Percentiles rank a stretch among this genome's conserved stretches.
Evolutionary conservation across 305 asterid genomes (phyloP).

Genomic region (Rubia tinctorum): DNA sequence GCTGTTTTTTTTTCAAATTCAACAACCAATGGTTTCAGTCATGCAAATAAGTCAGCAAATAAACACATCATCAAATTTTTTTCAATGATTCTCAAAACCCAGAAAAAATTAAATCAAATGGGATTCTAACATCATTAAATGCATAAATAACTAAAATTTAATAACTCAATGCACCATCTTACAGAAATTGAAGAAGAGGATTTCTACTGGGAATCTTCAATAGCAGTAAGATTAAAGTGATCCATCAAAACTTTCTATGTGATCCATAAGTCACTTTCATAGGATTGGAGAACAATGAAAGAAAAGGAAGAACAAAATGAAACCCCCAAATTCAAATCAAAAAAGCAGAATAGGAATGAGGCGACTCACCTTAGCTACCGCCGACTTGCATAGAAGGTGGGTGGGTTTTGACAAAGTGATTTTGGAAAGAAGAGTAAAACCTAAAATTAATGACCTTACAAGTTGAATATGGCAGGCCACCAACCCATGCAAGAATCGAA

Average conservation of each 20-base stretch:
- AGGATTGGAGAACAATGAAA: too few relatives aligned
- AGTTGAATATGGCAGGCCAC: too few relatives aligned
- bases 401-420: too few relatives aligned
- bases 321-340: too few relatives aligned
- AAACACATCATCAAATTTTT: not conserved
- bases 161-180: conserved; percentile 20
- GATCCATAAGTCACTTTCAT: too few relatives aligned
- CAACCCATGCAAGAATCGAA: too few relatives aligned
- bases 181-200: conserved; percentile 52
- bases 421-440: too few relatives aligned
- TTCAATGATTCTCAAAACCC: not conserved
- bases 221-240: conserved; percentile 50
- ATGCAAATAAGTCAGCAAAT: not conserved
- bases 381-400: too few relatives aligned
- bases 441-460: too few relatives aligned
- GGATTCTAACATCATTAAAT: not conserved
- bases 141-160: not conserved
- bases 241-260: conserved; percentile 50
- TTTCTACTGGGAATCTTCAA: conserved; percentile 17
- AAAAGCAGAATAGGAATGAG: too few relatives aligned
- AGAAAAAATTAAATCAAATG: not conserved
- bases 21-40: not conserved
- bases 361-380: too few relatives aligned
- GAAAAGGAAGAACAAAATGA: too few relatives aligned
- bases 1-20: not conserved